These are phyloP conservation scores for Tetrapisispora arboricola DNA, from an alignment of 805 yeast species.

Conservation along the genomic window DNA sequence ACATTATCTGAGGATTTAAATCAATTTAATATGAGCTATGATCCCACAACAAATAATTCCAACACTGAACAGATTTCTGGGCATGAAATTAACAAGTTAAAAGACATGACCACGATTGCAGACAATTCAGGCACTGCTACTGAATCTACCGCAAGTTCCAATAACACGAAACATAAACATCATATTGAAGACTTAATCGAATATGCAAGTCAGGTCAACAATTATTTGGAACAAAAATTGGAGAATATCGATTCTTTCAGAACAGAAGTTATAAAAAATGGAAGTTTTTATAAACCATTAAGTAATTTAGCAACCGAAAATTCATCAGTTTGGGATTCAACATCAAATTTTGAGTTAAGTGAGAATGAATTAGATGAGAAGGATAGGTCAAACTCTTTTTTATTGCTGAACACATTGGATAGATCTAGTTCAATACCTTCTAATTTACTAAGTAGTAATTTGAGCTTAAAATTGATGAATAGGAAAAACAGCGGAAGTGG, in stretches of 20 bases:
- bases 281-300: conserved; percentile 2
- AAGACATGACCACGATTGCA: neutral
- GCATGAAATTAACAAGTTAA: neutral
- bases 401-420: neutral
- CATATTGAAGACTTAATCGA: conserved; percentile 23
- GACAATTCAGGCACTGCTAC: neutral
- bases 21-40: neutral
- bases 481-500: neutral
- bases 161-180: conserved; percentile 5
- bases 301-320: conserved; percentile 2
- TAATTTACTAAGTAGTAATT: neutral
- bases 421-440: neutral
- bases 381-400: conserved; percentile 2
- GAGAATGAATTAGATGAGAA: conserved; percentile 15
- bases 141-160: conserved; percentile 1
- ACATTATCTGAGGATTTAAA: neutral
- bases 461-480: neutral
- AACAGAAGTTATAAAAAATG: conserved; percentile 7
- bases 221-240: conserved; percentile 18
- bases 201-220: conserved; percentile 22
- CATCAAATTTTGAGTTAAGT: conserved; percentile 24
- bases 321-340: conserved; percentile 11
- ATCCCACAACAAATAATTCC: neutral
- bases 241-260: conserved; percentile 19
- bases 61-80: neutral